Evolutionary conservation across 768 basidiomycete species (phyloP).

Genomic region (Crassisporium funariophilum): DNA sequence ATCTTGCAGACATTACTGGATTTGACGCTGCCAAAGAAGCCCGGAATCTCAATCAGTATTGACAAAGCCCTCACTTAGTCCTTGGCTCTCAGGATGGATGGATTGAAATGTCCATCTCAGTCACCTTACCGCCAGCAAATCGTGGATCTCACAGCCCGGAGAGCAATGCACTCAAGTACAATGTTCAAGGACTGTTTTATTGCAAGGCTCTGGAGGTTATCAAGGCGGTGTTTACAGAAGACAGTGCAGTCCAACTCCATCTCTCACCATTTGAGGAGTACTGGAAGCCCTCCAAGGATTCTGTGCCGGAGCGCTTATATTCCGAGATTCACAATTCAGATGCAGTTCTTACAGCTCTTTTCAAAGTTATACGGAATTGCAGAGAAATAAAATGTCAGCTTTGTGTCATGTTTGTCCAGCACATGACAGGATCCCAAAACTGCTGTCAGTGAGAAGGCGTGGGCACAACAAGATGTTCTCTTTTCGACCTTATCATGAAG

Average conservation of each 20-base stretch:
- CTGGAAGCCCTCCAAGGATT: too few species aligned
- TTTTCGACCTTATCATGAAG: constrained; percentile 1
- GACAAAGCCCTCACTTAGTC: too few species aligned
- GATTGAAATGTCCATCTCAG: constrained; percentile 20
- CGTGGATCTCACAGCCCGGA: constrained; percentile 17
- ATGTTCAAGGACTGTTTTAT: constrained; percentile 21
- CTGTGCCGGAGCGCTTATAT: too few species aligned
- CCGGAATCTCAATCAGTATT: too few species aligned
- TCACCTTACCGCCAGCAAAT: constrained; percentile 20
- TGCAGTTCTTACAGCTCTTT: too few species aligned
- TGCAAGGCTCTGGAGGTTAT: constrained; percentile 10
- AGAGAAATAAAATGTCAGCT: constrained; percentile 1
- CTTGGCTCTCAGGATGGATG: too few species aligned
- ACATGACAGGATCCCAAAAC: constrained; percentile 3
- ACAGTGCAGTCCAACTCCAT: too few species aligned
- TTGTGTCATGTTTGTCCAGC: constrained; percentile 2
- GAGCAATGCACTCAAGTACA: constrained; percentile 19
- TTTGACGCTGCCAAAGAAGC: too few species aligned
- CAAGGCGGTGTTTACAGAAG: constrained; percentile 13
- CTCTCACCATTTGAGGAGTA: too few species aligned
- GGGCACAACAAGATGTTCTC: neutral
- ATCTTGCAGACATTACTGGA: too few species aligned
- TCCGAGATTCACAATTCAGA: too few species aligned
- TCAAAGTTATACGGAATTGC: too few species aligned
- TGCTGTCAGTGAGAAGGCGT: neutral